Percentiles rank a stretch among this genome's conserved stretches.
These are phyloP conservation scores for Mycena chlorophos DNA, from an alignment of 768 basidiomycete genomes.

Conservation along the genomic window DNA sequence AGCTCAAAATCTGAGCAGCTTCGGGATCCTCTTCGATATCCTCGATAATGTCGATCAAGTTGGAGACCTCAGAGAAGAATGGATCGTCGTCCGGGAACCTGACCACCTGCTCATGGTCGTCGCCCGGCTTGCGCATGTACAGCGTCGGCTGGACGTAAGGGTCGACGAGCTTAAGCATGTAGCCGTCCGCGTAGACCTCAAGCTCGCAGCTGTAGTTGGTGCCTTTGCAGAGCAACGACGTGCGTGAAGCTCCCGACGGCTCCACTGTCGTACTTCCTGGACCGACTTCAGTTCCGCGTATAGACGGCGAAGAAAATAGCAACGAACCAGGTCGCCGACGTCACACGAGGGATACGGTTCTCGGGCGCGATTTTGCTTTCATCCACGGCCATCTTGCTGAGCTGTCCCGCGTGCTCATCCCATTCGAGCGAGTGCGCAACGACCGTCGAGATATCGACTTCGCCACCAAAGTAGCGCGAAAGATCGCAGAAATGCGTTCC, in stretches of 20 bases:
- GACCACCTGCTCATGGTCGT: slow-evolving; percentile 69
- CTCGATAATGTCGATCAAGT: slow-evolving; percentile 87
- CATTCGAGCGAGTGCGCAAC: slow-evolving; percentile 88
- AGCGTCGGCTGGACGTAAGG: slow-evolving; percentile 92
- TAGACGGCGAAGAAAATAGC: slow-evolving; percentile 5
- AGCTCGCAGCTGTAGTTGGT: slow-evolving; percentile 92
- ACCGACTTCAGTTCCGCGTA: slow-evolving; percentile 3
- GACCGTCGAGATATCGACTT: slow-evolving; percentile 82
- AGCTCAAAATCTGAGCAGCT: slow-evolving; percentile 74
- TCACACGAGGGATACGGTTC: slow-evolving; percentile 92
- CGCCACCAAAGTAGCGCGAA: slow-evolving; percentile 95
- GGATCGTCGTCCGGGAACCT: slow-evolving; percentile 84
- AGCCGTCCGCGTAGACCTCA: slow-evolving; percentile 93
- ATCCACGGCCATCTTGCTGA: slow-evolving; percentile 80
- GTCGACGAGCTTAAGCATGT: slow-evolving; percentile 84
- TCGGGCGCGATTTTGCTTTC: slow-evolving; percentile 82
- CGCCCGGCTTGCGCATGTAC: slow-evolving; percentile 81
- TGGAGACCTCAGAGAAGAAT: slow-evolving; percentile 91
- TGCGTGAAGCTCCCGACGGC: slow-evolving; percentile 93
- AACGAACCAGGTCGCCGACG: slow-evolving; percentile 80
- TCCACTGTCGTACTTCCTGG: slow-evolving; percentile 92
- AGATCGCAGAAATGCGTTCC: slow-evolving; percentile 98
- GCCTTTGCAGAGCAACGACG: slow-evolving; percentile 87
- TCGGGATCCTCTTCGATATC: slow-evolving; percentile 87
- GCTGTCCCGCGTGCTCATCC: slow-evolving; percentile 84